A percentile compares a stretch with the other conserved stretches of the same genome.
These are phyloP conservation scores for Sporothrix schenckii DNA, from an alignment of 2,329 filamentous ascomycete genomes.

Conservation along the genomic window DNA sequence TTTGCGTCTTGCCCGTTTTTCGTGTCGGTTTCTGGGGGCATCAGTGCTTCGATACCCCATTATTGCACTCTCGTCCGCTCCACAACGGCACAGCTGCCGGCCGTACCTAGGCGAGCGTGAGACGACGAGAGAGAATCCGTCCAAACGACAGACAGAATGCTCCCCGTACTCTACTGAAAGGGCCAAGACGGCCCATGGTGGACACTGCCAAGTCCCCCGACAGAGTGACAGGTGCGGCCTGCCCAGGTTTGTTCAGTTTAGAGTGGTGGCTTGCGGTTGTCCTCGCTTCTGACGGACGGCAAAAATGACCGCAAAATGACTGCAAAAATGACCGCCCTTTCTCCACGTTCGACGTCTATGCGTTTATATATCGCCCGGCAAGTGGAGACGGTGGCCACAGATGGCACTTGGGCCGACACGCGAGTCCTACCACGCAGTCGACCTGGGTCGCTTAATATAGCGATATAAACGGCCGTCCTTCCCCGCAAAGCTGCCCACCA, in stretches of 20 bases:
- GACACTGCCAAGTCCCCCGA: background rate
- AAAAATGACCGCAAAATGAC: too few relatives aligned
- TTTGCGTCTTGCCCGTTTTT: background rate
- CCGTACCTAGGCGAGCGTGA: conserved; percentile 1
- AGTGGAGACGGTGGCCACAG: background rate
- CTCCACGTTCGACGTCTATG: background rate
- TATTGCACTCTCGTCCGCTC: background rate
- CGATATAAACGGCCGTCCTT: conserved; percentile 4
- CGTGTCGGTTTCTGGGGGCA: background rate
- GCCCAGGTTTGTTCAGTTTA: background rate
- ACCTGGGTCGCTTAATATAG: background rate
- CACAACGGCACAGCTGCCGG: conserved; percentile 28
- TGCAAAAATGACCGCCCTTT: background rate
- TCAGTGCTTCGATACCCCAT: background rate
- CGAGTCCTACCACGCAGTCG: background rate
- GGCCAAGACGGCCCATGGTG: background rate
- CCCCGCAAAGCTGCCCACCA: conserved; percentile 25
- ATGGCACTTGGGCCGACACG: background rate
- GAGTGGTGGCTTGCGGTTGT: too few relatives aligned
- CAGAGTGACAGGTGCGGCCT: background rate
- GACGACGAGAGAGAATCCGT: background rate
- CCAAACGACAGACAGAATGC: background rate
- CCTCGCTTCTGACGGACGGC: too few relatives aligned
- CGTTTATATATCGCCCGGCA: background rate
- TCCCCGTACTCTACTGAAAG: background rate